Conservation (phyloP, 1,284 basidiomycete species). For the Cutaneotrichosporon sp. region DNA sequence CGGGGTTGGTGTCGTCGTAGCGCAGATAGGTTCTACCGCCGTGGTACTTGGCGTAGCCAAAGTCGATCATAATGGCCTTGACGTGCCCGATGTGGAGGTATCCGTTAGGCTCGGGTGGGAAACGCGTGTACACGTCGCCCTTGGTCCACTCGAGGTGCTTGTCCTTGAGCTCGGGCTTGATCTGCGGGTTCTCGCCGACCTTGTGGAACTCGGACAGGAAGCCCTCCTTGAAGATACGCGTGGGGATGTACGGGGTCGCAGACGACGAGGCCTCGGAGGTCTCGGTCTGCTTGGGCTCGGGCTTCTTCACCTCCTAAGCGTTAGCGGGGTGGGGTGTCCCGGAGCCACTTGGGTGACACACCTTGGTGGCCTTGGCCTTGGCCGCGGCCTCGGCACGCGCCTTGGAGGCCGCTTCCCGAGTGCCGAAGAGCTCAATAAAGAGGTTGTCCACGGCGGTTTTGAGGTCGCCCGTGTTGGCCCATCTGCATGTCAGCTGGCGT, state of each 20-base stretch:
- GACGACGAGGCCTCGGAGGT: conserved; percentile 34
- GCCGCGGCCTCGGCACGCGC: conserved; percentile 59
- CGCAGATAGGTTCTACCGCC: conserved; percentile 83
- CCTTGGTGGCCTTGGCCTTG: conserved; percentile 62
- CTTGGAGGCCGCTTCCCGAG: conserved; percentile 63
- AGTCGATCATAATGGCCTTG: conserved; percentile 97
- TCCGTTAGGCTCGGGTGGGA: conserved; percentile 98
- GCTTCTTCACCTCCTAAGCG: conserved; percentile 50
- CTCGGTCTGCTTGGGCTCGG: conserved; percentile 38
- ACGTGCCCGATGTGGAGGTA: conserved; percentile 96
- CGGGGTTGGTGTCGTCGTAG: conserved; percentile 98
- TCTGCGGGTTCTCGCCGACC: conserved; percentile 90
- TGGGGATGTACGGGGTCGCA: conserved; percentile 37
- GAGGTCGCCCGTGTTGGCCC: conserved; percentile 84
- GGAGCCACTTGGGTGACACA: not conserved
- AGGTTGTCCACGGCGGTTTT: conserved; percentile 78
- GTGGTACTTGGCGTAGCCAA: conserved; percentile 92
- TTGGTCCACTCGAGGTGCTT: conserved; percentile 75
- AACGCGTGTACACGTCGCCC: conserved; percentile 87
- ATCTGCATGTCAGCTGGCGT: conserved; percentile 52
- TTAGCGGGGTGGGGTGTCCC: not conserved
- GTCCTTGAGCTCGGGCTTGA: conserved; percentile 68
- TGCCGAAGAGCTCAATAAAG: conserved; percentile 72
- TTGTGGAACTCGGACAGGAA: conserved; percentile 91
- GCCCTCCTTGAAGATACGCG: conserved; percentile 81